Conservation (phyloP, 2,329 filamentous ascomycete genomes). For the Cordyceps tenuipes region DNA sequence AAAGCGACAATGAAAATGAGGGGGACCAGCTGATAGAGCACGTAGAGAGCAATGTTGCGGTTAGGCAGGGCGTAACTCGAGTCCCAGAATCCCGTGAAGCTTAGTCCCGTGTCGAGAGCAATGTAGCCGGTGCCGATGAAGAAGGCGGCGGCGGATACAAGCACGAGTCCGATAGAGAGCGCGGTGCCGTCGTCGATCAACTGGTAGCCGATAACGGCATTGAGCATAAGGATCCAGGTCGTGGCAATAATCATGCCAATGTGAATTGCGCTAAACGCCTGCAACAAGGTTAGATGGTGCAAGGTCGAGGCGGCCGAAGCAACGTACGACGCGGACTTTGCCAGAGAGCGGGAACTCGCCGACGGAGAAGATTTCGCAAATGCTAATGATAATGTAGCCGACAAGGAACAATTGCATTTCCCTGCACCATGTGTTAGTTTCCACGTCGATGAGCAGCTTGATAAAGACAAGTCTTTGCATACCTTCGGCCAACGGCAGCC, state of each 20-base stretch:
- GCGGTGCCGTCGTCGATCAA: constrained; percentile 88
- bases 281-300: constrained; percentile 15
- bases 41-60: constrained; percentile 79
- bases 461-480: constrained; percentile 20
- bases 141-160: constrained; percentile 60
- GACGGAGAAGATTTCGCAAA: constrained; percentile 95
- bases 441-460: background rate
- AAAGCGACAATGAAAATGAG: constrained; percentile 83
- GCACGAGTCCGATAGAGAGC: constrained; percentile 68
- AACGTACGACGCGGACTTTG: constrained; percentile 62
- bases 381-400: constrained; percentile 76
- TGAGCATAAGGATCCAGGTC: constrained; percentile 84
- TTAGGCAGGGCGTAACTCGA: constrained; percentile 50
- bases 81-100: constrained; percentile 74
- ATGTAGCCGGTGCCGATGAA: constrained; percentile 94
- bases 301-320: background rate
- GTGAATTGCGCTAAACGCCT: constrained; percentile 86
- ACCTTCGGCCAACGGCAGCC: constrained; percentile 91
- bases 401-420: constrained; percentile 94
- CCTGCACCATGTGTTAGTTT: constrained; percentile 36
- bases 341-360: constrained; percentile 73
- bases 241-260: constrained; percentile 83
- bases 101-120: constrained; percentile 82
- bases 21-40: constrained; percentile 84
- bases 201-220: constrained; percentile 88